Percentiles rank a stretch among this genome's conserved stretches.
phyloP scores from a whole-genome alignment of 257 asterid species.

The Voacanga thouarsii region DNA sequence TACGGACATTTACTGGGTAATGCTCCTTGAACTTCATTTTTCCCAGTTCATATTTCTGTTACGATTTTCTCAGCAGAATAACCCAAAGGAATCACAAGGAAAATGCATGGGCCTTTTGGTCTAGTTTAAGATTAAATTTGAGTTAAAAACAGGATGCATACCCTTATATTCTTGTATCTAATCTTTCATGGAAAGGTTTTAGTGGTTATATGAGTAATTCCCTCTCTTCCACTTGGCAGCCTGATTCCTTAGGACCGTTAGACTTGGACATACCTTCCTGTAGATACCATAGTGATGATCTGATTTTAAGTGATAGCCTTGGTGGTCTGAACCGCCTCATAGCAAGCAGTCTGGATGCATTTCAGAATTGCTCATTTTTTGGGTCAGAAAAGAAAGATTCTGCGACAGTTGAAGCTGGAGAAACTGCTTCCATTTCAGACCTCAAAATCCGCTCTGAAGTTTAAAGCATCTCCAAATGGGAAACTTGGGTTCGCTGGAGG shows the following conservation, averaged over 20 bases:
- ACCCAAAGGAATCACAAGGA: not conserved
- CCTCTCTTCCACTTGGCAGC: constrained; percentile 47
- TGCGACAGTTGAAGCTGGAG: constrained; percentile 52
- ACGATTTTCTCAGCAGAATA: constrained; percentile 1
- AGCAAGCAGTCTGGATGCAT: constrained; percentile 86
- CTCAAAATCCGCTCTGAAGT: constrained; percentile 53
- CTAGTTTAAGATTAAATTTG: not conserved
- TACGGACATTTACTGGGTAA: constrained; percentile 86
- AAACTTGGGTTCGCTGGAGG: not conserved
- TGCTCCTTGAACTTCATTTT: constrained; percentile 17
- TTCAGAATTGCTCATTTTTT: constrained; percentile 84
- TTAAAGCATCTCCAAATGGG: constrained; percentile 20
- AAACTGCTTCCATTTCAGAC: constrained; percentile 43
- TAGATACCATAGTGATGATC: constrained; percentile 78
- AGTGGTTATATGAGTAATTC: constrained; percentile 19
- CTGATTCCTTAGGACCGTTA: constrained; percentile 90
- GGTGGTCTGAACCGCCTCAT: constrained; percentile 84
- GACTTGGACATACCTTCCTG: constrained; percentile 83
- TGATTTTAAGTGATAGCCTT: constrained; percentile 82
- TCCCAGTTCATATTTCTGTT: not conserved
- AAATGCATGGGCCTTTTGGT: not conserved
- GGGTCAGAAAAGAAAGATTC: constrained; percentile 73
- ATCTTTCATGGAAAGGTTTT: not conserved
- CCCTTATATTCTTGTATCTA: not conserved
- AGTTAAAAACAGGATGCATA: not conserved